Percentiles rank a stretch among this genome's conserved stretches.
Evolutionary conservation across 2,329 filamentous ascomycete species (phyloP).

Genomic region (Tolypocladium amazonense): DNA sequence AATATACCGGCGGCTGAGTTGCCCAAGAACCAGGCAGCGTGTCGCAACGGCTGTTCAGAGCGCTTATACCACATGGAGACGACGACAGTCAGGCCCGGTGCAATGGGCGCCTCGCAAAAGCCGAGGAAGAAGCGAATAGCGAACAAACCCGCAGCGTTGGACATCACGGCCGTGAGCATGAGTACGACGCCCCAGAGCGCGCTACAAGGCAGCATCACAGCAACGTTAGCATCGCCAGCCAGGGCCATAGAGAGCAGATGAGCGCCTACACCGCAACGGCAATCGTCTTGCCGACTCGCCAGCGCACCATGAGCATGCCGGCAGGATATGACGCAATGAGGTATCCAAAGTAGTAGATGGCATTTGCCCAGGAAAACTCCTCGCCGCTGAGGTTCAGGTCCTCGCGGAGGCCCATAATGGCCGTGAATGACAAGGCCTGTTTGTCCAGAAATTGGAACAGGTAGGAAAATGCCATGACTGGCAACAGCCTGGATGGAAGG

Average conservation of each 20-base stretch:
- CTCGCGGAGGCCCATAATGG: slow-evolving; percentile 35
- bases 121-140: slow-evolving; percentile 22
- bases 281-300: slow-evolving; percentile 16
- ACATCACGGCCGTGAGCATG: slow-evolving; percentile 29
- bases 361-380: slow-evolving; percentile 40
- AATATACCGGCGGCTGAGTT: slow-evolving; percentile 18
- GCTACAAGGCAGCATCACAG: neutral
- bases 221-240: neutral
- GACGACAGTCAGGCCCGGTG: slow-evolving; percentile 17
- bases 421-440: slow-evolving; percentile 40
- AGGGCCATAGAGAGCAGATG: neutral
- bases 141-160: slow-evolving; percentile 16
- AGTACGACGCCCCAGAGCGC: slow-evolving; percentile 27
- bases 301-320: slow-evolving; percentile 14
- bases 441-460: slow-evolving; percentile 54
- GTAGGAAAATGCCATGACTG: slow-evolving; percentile 39
- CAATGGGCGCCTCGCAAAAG: slow-evolving; percentile 17
- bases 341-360: slow-evolving; percentile 42
- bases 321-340: slow-evolving; percentile 20
- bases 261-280: slow-evolving; percentile 8
- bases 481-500: slow-evolving; percentile 33
- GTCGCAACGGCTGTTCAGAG: slow-evolving; percentile 15
- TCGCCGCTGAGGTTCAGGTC: slow-evolving; percentile 34
- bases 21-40: slow-evolving; percentile 22
- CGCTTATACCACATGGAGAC: slow-evolving; percentile 24